These are phyloP conservation scores for Prunella vulgaris DNA, from an alignment of 257 asterid genomes.

Conservation along the genomic window DNA sequence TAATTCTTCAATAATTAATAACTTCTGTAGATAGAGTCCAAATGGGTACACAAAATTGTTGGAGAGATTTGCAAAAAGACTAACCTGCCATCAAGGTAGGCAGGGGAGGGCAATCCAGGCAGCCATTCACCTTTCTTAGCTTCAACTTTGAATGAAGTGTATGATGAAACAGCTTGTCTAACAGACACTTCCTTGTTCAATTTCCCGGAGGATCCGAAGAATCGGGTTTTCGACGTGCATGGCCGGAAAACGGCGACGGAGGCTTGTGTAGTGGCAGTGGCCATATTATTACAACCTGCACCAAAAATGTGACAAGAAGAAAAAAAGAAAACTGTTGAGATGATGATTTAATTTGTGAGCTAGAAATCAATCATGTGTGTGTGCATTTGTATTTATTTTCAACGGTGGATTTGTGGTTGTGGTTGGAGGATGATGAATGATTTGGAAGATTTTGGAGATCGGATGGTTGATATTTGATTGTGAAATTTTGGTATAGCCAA, in stretches of 20 bases:
- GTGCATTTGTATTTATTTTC: slow-evolving; percentile 38
- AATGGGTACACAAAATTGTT: not conserved
- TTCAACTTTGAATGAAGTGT: slow-evolving; percentile 54
- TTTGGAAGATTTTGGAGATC: slow-evolving; percentile 34
- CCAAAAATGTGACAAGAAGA: not conserved
- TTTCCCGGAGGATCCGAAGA: slow-evolving; percentile 66
- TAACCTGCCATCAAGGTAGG: slow-evolving; percentile 87
- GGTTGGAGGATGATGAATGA: slow-evolving; percentile 29
- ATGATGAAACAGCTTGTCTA: slow-evolving; percentile 33
- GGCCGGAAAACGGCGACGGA: slow-evolving; percentile 73
- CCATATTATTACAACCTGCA: slow-evolving; percentile 36
- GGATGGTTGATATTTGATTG: slow-evolving; percentile 40
- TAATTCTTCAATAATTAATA: not conserved
- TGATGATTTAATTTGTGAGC: slow-evolving; percentile 8
- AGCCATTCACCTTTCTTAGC: slow-evolving; percentile 99
- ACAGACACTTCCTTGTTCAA: slow-evolving; percentile 49
- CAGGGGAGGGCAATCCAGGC: slow-evolving; percentile 84
- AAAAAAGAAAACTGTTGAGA: not conserved
- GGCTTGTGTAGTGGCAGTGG: slow-evolving; percentile 72
- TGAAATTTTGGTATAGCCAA: slow-evolving; percentile 49
- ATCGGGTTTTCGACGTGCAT: slow-evolving; percentile 46
- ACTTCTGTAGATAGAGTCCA: not conserved
- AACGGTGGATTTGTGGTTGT: slow-evolving; percentile 42
- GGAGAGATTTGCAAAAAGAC: not conserved
- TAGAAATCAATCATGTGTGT: slow-evolving; percentile 19